phyloP scores from a whole-genome alignment of 2,329 filamentous ascomycete species.

The Alternaria postmessia region DNA sequence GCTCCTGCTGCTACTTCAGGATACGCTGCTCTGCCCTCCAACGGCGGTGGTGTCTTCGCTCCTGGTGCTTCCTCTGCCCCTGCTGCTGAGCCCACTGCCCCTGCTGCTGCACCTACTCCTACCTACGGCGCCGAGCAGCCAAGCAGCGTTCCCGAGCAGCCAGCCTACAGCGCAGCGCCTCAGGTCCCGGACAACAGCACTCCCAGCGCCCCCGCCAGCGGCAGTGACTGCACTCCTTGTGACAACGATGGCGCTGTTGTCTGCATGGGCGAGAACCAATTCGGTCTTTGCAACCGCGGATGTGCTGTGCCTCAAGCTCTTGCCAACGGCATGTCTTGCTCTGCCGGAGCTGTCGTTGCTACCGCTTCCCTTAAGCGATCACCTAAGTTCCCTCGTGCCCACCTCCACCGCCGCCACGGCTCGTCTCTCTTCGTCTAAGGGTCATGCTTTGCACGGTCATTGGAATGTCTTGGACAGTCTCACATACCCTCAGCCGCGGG shows the following conservation, averaged over 20 bases:
- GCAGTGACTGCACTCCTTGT: slow-evolving; percentile 47
- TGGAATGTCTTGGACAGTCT: slow-evolving; percentile 4
- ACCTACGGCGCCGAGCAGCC: neutral
- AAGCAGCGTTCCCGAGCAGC: slow-evolving; percentile 14
- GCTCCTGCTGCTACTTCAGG: slow-evolving; percentile 8
- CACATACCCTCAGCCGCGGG: slow-evolving; percentile 17
- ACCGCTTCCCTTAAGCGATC: slow-evolving; percentile 23
- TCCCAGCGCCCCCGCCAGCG: slow-evolving; percentile 17
- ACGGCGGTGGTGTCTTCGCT: slow-evolving; percentile 35
- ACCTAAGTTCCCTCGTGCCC: slow-evolving; percentile 34
- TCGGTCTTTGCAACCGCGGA: slow-evolving; percentile 56
- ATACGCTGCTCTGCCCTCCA: slow-evolving; percentile 13
- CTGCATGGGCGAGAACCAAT: slow-evolving; percentile 54
- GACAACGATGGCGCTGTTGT: slow-evolving; percentile 52
- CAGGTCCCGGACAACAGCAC: slow-evolving; percentile 18
- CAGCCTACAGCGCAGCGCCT: slow-evolving; percentile 5
- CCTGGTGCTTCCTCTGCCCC: slow-evolving; percentile 44
- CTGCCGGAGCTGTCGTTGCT: slow-evolving; percentile 39
- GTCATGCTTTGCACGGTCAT: slow-evolving; percentile 3
- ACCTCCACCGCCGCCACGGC: slow-evolving; percentile 42
- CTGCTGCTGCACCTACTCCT: neutral
- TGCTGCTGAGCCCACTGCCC: slow-evolving; percentile 8
- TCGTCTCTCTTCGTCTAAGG: slow-evolving; percentile 32
- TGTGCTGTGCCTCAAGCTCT: slow-evolving; percentile 53
- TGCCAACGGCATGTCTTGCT: slow-evolving; percentile 54